Percentiles rank a stretch among this genome's conserved stretches.
These are phyloP conservation scores for Pseudomonodictys pantanalensis DNA, from an alignment of 495 filamentous ascomycete species.

Conservation along the genomic window DNA sequence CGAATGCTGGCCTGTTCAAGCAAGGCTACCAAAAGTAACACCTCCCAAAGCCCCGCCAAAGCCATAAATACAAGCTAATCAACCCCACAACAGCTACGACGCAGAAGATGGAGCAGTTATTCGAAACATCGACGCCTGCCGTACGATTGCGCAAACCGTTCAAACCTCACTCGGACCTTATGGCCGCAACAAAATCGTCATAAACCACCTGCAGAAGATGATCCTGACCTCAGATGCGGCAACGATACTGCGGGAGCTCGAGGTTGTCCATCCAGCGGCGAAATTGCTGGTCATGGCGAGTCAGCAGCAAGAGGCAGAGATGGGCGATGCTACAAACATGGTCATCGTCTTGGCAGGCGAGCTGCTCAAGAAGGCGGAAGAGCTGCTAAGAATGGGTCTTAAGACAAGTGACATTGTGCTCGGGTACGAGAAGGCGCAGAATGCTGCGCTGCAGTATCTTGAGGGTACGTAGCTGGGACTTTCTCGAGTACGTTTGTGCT, in stretches of 20 bases:
- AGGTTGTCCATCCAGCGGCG: constrained; percentile 97
- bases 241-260: constrained; percentile 93
- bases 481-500: background rate
- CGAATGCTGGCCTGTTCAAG: constrained; percentile 93
- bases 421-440: constrained; percentile 92
- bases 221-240: constrained; percentile 97
- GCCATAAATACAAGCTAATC: constrained; percentile 31
- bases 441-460: constrained; percentile 76
- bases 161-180: constrained; percentile 96
- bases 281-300: constrained; percentile 99
- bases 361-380: constrained; percentile 94
- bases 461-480: constrained; percentile 55
- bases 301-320: constrained; percentile 98
- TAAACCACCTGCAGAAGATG: constrained; percentile 99
- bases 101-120: constrained; percentile 98
- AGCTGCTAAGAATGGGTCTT: constrained; percentile 88
- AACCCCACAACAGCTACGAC: constrained; percentile 67
- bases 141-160: constrained; percentile 91
- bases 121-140: constrained; percentile 97
- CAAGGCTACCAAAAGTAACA: constrained; percentile 93
- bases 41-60: constrained; percentile 7
- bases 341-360: constrained; percentile 96
- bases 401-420: constrained; percentile 95
- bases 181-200: constrained; percentile 99
- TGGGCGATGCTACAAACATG: constrained; percentile 97